phyloP scores from a whole-genome alignment of 495 filamentous ascomycete genomes.

The Rusavskia elegans region DNA sequence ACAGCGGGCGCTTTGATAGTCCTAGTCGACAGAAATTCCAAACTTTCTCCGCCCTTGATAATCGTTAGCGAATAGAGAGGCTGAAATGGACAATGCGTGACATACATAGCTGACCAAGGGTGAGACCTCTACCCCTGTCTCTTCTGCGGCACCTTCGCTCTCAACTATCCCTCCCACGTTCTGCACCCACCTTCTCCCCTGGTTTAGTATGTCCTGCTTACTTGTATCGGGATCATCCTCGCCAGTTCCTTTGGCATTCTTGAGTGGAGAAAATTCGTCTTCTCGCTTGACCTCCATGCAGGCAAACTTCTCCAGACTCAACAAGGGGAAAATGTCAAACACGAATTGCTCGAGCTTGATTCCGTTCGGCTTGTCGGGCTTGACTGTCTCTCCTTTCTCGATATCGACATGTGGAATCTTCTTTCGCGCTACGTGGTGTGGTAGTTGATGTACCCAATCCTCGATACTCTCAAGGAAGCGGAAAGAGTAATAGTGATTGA shows the following conservation, averaged over 20 bases:
- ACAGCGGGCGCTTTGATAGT: constrained; percentile 63
- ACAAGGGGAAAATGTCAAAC: constrained; percentile 92
- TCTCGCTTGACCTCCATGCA: constrained; percentile 91
- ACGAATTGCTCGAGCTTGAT: constrained; percentile 99
- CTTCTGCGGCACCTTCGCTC: constrained; percentile 42
- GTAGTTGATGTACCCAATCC: constrained; percentile 66
- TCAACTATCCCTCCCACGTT: constrained; percentile 61
- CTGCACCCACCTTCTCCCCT: constrained; percentile 73
- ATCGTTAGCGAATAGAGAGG: constrained; percentile 16
- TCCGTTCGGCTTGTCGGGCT: constrained; percentile 88
- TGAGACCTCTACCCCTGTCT: constrained; percentile 73
- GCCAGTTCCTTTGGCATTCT: constrained; percentile 82
- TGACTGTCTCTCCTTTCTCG: constrained; percentile 59
- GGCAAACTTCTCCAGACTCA: constrained; percentile 76
- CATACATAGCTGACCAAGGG: constrained; percentile 93
- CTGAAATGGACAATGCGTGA: constrained; percentile 12
- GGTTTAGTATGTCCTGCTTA: constrained; percentile 71
- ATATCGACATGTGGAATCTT: constrained; percentile 85
- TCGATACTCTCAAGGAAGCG: constrained; percentile 83
- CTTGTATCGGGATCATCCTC: constrained; percentile 93
- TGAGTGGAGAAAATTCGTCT: constrained; percentile 96
- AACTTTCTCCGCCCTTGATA: constrained; percentile 70
- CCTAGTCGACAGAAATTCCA: constrained; percentile 58
- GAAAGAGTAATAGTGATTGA: constrained; percentile 99
- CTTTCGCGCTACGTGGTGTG: constrained; percentile 93